phyloP scores from a whole-genome alignment of 768 basidiomycete genomes.

The Hygrophoropsis aurantiaca region DNA sequence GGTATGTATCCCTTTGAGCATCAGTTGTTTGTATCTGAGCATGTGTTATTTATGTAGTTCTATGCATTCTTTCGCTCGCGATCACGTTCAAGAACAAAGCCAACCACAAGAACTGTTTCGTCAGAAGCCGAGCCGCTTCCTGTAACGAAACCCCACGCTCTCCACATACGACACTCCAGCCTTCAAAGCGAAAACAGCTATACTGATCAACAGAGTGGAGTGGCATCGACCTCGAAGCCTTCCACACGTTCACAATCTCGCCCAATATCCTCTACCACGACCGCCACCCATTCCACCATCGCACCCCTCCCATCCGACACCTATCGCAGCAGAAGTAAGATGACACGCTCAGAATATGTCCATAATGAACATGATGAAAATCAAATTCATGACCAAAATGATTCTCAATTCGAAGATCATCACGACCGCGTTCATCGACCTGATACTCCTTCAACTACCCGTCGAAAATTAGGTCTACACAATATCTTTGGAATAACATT shows the following conservation, averaged over 20 bases:
- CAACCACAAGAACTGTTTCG: constrained; percentile 8
- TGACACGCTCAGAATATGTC: constrained; percentile 16
- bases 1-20: constrained; percentile 30
- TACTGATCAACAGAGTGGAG: constrained; percentile 8
- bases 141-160: constrained; percentile 3
- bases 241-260: constrained; percentile 51
- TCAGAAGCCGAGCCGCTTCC: constrained; percentile 14
- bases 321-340: constrained; percentile 15
- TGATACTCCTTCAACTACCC: constrained; percentile 24
- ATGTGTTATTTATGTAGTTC: constrained; percentile 39
- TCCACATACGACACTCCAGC: constrained; percentile 14
- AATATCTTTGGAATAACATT: constrained; percentile 29
- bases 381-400: constrained; percentile 7
- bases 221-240: constrained; percentile 34
- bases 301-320: constrained; percentile 54
- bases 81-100: constrained; percentile 39
- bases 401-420: constrained; percentile 7
- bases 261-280: constrained; percentile 66
- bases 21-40: not conserved
- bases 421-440: constrained; percentile 23
- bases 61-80: constrained; percentile 66
- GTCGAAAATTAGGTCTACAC: constrained; percentile 19
- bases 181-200: constrained; percentile 4
- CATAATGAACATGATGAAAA: constrained; percentile 11
- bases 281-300: constrained; percentile 59